Base-by-base conservation (phyloP, 441 rosid species). In the Adansonia madagascariensis region DNA sequence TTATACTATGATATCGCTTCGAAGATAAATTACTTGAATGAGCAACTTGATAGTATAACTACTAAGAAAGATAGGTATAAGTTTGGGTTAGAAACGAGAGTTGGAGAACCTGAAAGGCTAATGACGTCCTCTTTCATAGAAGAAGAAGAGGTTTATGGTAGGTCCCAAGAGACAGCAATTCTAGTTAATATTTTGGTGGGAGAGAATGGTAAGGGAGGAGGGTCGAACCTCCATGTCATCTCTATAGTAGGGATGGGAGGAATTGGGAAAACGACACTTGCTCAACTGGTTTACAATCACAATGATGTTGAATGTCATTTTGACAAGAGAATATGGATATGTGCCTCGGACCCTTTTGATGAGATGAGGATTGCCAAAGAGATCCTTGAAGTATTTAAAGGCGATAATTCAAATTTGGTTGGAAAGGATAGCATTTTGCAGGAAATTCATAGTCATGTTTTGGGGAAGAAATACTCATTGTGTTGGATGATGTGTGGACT, bases 121-220 rank as follows among this genome's bases (percentile, higher is more conserved):
- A 39, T 27, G n/a, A 76, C 78, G 1, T 52, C 66, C 8, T 73
- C 59, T 0, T 11, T 39, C 2, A 10, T 52, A 3, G 52, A 50
- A 35, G 61, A 17, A 22, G 31, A 73, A 1, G 75, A 69, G 14
- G n/a, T 77, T 4, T 15, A 14, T 70, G 81, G 84, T 3, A 65
- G 84, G 50, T 70, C 44, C 0, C 15, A 18, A 1, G 78, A 75
- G 2, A 46, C n/a, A 10, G 14, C 47, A 0, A 2, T 0, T 1
- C 4, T 82, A 10, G 8, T 62, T n/a, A 14, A 6, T 1, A 44
- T 20, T 56, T 71, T 81, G 50, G 27, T 78, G 0, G 1, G 10
- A 15, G 43, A 20, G 11, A 65, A 20, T 5, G 22, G 64, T 4
- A 12, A 12, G 18, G 68, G 22, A 60, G 60, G 4, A 47, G 20